phyloP scores from a whole-genome alignment of 345 rosid species.

The Syzygium aqueum region DNA sequence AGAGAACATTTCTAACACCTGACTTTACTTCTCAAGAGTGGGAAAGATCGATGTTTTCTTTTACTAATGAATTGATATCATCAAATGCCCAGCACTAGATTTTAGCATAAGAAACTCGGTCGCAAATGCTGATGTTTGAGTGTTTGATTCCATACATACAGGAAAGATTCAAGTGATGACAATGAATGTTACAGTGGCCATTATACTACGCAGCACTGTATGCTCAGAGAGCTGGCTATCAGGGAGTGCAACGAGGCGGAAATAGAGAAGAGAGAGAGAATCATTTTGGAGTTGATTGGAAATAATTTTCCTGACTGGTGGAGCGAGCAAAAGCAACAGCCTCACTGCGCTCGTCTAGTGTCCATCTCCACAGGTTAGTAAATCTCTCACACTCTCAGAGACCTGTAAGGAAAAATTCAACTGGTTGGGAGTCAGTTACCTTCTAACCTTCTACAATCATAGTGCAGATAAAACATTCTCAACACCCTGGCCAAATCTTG shows the following conservation, averaged over 20 bases:
- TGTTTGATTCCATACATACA: constrained; percentile 3
- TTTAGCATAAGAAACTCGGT: not conserved
- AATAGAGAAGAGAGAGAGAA: constrained; percentile 16
- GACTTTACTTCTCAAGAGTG: too few species aligned
- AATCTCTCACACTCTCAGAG: not conserved
- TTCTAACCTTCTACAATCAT: not conserved
- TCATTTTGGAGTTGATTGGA: constrained; percentile 20
- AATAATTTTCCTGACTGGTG: constrained; percentile 40
- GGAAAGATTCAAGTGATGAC: constrained; percentile 20
- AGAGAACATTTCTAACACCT: too few species aligned
- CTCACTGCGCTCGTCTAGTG: constrained; percentile 18
- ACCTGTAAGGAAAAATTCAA: not conserved
- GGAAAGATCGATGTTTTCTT: not conserved
- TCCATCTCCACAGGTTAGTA: constrained; percentile 40
- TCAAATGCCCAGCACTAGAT: not conserved
- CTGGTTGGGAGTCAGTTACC: not conserved
- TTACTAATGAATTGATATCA: not conserved
- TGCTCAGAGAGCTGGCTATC: constrained; percentile 37
- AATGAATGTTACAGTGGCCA: constrained; percentile 25
- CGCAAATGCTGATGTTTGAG: not conserved
- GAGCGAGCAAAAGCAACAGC: constrained; percentile 5
- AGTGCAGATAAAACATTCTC: constrained; percentile 44
- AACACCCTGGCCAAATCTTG: constrained; percentile 29
- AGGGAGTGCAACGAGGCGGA: constrained; percentile 14
- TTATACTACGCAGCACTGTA: constrained; percentile 41